Evolutionary conservation across 2,329 filamentous ascomycete genomes (phyloP), one percentile per base, ranked within the genome.

Genomic region (Simplicillium aogashimaense): DNA sequence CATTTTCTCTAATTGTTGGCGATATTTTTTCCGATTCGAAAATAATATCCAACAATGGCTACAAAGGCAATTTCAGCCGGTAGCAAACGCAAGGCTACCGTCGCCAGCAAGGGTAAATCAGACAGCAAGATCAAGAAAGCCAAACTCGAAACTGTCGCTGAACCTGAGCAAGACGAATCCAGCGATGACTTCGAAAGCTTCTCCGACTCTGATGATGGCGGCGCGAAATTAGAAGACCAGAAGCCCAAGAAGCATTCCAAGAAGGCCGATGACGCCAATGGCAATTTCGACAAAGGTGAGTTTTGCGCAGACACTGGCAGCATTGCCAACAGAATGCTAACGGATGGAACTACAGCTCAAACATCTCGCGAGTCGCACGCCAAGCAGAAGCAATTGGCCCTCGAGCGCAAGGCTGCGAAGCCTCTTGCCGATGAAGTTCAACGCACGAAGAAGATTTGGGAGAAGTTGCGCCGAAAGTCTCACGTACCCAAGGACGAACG

Each of bases 371-470:
- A 98, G 70, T 81, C 88, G 16, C 92, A 97, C 60, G 80, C 81
- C 37, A 95, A 95, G 63, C 92, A 98, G 65, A 95, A 90, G 63
- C 83, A 83, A 47, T 70, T 95, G 38, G 83, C 80, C 17, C 83
- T 81, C 55, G 90, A 97, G 59, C 86, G 94, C 51, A 95, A 89
- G 70, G 82, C 86, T 30, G 82, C 85, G 34, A 97, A 95, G 66
- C 92, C 92, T 17, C 81, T 97, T 50, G 88, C 90, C 56, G 89
- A 97, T 59, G 78, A 85, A 55, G 81, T 97, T 48, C 77, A 82
- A 47, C 81, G 88, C 46, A 85, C 86, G 40, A 98, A 98, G 72
- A 94, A 95, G 68, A 76, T 98, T 39, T 98, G 92, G 94, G 92
- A 98, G 68, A 78, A 85, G 45, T 66, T 98, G 56, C 83, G 92